These are phyloP conservation scores for Vitis hybrid DNA, from an alignment of 177 flowering plant genomes.

Conservation along the genomic window DNA sequence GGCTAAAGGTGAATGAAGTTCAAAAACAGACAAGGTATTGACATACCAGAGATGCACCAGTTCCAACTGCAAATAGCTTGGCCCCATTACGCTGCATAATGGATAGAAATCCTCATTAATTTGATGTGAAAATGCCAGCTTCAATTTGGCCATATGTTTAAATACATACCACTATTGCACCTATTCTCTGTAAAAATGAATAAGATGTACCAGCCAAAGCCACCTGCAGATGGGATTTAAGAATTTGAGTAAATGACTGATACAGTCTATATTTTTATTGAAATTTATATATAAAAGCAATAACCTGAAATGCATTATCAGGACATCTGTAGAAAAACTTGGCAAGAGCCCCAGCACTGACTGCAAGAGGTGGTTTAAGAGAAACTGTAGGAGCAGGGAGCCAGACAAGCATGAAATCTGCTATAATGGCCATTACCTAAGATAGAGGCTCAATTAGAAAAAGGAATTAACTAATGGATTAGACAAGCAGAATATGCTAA, in stretches of 20 bases:
- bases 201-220: constrained; percentile 86
- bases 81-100: constrained; percentile 82
- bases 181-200: constrained; percentile 77
- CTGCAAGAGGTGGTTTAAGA: constrained; percentile 72
- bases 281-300: background rate
- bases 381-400: constrained; percentile 99
- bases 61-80: constrained; percentile 95
- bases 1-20: background rate
- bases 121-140: too few species aligned
- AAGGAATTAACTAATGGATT: too few species aligned
- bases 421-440: constrained; percentile 95
- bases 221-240: constrained; percentile 44
- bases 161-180: constrained; percentile 72
- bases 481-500: too few species aligned
- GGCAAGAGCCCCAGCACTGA: constrained; percentile 72
- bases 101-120: background rate
- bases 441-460: background rate
- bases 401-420: constrained; percentile 99
- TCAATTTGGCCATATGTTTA: too few species aligned
- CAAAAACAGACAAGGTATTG: background rate
- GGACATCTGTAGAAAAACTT: constrained; percentile 86
- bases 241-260: background rate
- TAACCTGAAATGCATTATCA: constrained; percentile 97
- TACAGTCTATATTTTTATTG: too few species aligned
- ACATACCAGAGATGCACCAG: constrained; percentile 83